Conservation (phyloP, 768 basidiomycete species). For the Piloderma croceum region DNA sequence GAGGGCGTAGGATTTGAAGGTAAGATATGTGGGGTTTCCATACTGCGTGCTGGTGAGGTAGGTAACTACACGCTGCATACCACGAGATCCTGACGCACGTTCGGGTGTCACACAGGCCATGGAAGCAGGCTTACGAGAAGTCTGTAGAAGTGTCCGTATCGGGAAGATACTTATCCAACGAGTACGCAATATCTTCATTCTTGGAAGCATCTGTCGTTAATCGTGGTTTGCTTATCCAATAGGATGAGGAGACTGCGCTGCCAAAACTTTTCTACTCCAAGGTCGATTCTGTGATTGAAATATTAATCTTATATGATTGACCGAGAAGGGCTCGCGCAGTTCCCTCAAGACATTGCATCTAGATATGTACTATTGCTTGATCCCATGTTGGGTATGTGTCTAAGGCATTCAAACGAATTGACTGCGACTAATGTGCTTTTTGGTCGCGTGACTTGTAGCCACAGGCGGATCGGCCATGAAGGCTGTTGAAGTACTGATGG, state of each 20-base stretch:
- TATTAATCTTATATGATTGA: not conserved
- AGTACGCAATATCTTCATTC: constrained; percentile 36
- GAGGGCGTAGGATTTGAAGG: constrained; percentile 94
- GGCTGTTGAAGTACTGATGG: constrained; percentile 89
- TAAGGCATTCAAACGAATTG: constrained; percentile 3
- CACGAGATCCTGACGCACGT: constrained; percentile 1
- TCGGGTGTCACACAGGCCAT: constrained; percentile 58
- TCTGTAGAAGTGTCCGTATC: constrained; percentile 89
- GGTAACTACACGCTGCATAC: constrained; percentile 11
- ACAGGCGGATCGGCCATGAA: constrained; percentile 98
- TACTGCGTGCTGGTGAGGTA: constrained; percentile 90
- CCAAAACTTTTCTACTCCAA: constrained; percentile 93
- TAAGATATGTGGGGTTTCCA: constrained; percentile 94
- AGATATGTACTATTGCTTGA: constrained; percentile 94
- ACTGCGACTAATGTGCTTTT: too few species aligned
- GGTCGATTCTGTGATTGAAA: constrained; percentile 30
- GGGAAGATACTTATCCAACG: constrained; percentile 98
- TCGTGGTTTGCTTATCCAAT: not conserved
- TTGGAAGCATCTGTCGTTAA: not conserved
- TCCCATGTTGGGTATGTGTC: constrained; percentile 84
- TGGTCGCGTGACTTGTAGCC: constrained; percentile 35
- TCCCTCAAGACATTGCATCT: constrained; percentile 86
- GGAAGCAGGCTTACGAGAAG: constrained; percentile 95
- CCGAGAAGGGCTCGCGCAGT: constrained; percentile 36
- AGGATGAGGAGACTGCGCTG: constrained; percentile 93